Conservation (phyloP, 164 flowering plant species). For the Umbilicus rupestris region DNA sequence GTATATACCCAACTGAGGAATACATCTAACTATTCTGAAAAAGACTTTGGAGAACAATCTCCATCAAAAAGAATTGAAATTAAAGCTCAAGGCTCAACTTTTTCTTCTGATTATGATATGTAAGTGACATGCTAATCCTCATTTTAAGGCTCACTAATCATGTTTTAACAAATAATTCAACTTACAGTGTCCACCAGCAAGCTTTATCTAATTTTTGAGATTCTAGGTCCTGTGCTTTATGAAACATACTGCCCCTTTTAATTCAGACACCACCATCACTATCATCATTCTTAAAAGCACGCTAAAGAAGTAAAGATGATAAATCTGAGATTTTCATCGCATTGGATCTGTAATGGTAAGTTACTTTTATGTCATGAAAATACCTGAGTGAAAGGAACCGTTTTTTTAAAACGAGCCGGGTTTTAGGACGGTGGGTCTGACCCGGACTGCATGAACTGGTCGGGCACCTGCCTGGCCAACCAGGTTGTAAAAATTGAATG, state of each 20-base stretch:
- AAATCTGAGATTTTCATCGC: slow-evolving; percentile 3
- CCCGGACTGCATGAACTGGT: not conserved
- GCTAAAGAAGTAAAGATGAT: not conserved
- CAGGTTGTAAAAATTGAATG: slow-evolving; percentile 7
- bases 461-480: slow-evolving; percentile 2
- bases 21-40: slow-evolving; percentile 1
- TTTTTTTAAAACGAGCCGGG: not conserved
- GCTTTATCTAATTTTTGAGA: not conserved
- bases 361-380: not conserved
- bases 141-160: not conserved
- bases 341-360: slow-evolving; percentile 1
- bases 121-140: not conserved
- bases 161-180: not conserved
- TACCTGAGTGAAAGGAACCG: slow-evolving; percentile 1
- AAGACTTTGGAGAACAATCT: not conserved
- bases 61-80: not conserved
- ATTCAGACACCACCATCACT: not conserved
- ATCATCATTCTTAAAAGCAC: slow-evolving; percentile 7
- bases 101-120: slow-evolving; percentile 3
- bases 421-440: not conserved
- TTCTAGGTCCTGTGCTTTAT: not conserved
- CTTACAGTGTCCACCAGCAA: slow-evolving; percentile 5
- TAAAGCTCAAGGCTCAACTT: not conserved
- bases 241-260: not conserved
- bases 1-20: not conserved